Evolutionary conservation across 208 protist genomes (phyloP).

Genomic region (Trichomonas gallinae): DNA sequence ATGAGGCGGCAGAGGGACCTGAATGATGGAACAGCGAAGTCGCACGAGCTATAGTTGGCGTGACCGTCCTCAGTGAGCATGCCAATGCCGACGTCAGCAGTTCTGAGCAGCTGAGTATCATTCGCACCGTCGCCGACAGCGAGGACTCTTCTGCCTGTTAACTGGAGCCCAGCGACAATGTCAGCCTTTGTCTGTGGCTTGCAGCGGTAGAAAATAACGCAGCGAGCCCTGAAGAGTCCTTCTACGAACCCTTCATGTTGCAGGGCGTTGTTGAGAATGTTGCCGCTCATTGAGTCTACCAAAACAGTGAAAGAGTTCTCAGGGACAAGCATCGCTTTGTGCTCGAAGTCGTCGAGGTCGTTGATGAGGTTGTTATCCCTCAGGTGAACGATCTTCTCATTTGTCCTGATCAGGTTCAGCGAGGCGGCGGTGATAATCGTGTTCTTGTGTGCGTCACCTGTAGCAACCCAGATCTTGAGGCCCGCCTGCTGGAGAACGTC

Average conservation of each 20-base stretch:
- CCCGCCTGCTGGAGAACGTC: background rate
- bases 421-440: background rate
- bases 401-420: background rate
- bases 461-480: background rate
- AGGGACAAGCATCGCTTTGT: background rate
- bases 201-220: constrained; percentile 12
- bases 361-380: background rate
- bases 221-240: background rate
- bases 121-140: background rate
- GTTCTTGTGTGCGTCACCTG: background rate
- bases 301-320: background rate
- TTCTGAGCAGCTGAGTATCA: background rate
- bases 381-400: background rate
- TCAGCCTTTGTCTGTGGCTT: background rate
- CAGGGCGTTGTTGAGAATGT: background rate
- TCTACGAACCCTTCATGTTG: background rate
- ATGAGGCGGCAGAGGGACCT: background rate
- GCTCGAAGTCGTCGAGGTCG: background rate
- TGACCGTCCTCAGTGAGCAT: background rate
- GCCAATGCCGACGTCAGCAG: background rate
- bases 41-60: background rate
- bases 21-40: background rate
- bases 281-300: background rate
- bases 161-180: background rate
- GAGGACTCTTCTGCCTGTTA: background rate